Percentiles rank a stretch among this genome's conserved stretches.
phyloP scores from a whole-genome alignment of 177 flowering plant species.

The Vitis hybrid region DNA sequence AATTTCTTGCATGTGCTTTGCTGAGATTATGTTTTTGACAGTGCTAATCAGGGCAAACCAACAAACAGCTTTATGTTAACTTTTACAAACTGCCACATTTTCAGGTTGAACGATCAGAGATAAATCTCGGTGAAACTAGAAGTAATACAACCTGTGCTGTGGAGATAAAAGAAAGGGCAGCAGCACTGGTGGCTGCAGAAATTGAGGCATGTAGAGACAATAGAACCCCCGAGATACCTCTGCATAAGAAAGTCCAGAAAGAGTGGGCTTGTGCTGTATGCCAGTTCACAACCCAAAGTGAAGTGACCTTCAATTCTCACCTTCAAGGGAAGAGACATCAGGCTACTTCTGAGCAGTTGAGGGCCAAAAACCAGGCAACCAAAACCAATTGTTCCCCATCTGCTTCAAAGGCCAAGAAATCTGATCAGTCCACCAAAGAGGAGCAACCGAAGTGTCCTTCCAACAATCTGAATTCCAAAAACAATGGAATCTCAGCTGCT shows the following conservation, averaged over 20 bases:
- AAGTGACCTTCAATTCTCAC: constrained; percentile 15
- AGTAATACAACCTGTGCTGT: not conserved
- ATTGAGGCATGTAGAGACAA: not conserved
- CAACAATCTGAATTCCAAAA: too few species aligned
- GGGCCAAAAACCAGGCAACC: not conserved
- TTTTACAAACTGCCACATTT: too few species aligned
- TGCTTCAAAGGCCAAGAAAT: not conserved
- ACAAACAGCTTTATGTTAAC: too few species aligned
- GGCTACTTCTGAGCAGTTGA: constrained; percentile 7
- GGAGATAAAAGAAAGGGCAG: constrained; percentile 2
- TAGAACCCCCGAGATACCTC: not conserved
- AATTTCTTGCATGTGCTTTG: too few species aligned
- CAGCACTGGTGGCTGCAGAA: not conserved
- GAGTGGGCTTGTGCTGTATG: constrained; percentile 19
- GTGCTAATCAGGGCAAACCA: too few species aligned
- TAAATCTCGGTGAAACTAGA: not conserved
- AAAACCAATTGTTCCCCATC: constrained; percentile 2
- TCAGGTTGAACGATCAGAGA: not conserved
- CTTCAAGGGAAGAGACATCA: constrained; percentile 23
- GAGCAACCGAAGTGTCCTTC: too few species aligned
- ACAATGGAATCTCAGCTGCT: too few species aligned
- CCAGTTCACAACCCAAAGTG: constrained; percentile 9
- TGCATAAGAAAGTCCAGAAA: not conserved
- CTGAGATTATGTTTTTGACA: too few species aligned
- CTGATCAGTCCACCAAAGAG: not conserved